phyloP scores from a whole-genome alignment of 805 yeast species.

The Starmerella asiatica region DNA sequence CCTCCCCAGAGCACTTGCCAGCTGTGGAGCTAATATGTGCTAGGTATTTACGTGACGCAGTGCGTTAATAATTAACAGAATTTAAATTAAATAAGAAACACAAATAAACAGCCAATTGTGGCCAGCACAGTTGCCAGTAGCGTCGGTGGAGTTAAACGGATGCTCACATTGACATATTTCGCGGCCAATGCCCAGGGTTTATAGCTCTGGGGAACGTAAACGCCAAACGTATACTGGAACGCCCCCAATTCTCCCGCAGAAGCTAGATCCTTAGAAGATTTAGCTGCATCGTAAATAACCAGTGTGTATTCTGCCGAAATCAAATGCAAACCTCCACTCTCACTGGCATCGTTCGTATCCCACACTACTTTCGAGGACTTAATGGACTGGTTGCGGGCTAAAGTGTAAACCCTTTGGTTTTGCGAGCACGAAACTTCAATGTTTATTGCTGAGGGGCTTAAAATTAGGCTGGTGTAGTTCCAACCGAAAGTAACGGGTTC shows the following conservation, averaged over 20 bases:
- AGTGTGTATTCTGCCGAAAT: constrained; percentile 29
- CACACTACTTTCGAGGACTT: constrained; percentile 25
- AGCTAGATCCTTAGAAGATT: constrained; percentile 22
- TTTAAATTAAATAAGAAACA: constrained; percentile 1
- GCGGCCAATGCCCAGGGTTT: constrained; percentile 24
- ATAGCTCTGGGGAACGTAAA: constrained; percentile 30
- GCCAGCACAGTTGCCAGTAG: constrained; percentile 2
- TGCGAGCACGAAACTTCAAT: constrained; percentile 29
- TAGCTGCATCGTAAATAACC: constrained; percentile 27
- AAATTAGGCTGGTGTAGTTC: constrained; percentile 28
- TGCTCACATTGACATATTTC: constrained; percentile 18
- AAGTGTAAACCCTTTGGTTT: constrained; percentile 28
- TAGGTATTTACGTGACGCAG: too few species aligned
- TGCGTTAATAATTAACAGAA: too few species aligned
- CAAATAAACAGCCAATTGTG: background rate
- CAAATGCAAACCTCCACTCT: constrained; percentile 19
- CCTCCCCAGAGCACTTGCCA: too few species aligned
- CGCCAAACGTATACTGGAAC: constrained; percentile 26
- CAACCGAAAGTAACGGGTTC: constrained; percentile 30
- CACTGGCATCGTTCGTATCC: constrained; percentile 28
- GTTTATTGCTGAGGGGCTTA: constrained; percentile 29
- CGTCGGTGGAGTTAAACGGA: constrained; percentile 4
- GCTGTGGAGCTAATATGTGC: too few species aligned
- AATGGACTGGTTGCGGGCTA: constrained; percentile 26
- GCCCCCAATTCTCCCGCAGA: constrained; percentile 28